Percentiles rank a stretch among this genome's conserved stretches.
phyloP scores from a whole-genome alignment of 139 green algal genomes.

The Tetradesmus obliquus region DNA sequence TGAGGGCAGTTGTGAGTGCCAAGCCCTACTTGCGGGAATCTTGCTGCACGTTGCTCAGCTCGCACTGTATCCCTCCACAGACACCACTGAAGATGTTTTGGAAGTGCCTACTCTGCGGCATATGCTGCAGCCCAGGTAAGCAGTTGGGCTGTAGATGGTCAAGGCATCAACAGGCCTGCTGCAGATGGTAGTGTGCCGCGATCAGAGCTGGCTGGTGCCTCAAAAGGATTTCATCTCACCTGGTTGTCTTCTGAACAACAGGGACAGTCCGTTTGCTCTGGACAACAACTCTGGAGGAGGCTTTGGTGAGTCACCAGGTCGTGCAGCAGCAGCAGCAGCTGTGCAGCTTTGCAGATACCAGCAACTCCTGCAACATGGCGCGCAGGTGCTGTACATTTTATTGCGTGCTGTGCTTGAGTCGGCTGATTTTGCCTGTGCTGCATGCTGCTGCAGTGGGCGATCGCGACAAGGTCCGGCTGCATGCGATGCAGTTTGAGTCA shows the following conservation, averaged over 20 bases:
- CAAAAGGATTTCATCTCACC: neutral
- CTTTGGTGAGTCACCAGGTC: conserved; percentile 74
- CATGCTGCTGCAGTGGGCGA: conserved; percentile 77
- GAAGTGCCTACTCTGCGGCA: conserved; percentile 49
- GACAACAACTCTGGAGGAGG: conserved; percentile 87
- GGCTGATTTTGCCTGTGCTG: neutral
- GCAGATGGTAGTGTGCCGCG: neutral
- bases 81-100: conserved; percentile 50
- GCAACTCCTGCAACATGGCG: neutral
- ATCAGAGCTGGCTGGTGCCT: neutral
- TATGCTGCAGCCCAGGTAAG: conserved; percentile 47
- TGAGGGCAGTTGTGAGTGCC: neutral
- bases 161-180: neutral
- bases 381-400: neutral
- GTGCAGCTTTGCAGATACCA: neutral
- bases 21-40: conserved; percentile 30
- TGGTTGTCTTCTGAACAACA: neutral
- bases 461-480: conserved; percentile 76
- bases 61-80: neutral
- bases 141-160: neutral
- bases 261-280: conserved; percentile 65
- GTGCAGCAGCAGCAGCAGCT: conserved; percentile 6
- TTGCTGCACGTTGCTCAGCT: neutral
- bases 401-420: neutral
- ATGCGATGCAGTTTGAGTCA: conserved; percentile 83